Base-by-base conservation (phyloP, 2,329 filamentous ascomycete genomes). In the Stachybotrys chartarum region DNA sequence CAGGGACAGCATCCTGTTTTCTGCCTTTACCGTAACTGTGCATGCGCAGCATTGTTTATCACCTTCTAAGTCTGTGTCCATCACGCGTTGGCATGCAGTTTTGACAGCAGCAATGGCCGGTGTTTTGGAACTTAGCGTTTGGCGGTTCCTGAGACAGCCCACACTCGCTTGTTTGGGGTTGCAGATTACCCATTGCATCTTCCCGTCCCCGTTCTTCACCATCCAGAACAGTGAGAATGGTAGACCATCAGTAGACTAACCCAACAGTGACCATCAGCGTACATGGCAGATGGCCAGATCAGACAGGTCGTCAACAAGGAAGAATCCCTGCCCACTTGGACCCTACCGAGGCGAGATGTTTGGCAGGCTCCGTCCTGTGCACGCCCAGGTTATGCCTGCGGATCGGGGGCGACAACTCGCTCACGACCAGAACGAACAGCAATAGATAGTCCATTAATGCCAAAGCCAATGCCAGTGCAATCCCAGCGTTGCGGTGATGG, bases 71-170 rank as follows among this genome's bases (percentile, higher is more conserved):
- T 42, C 35, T 42, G 35, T 42, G 35, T 42, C 35, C 35, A 24
- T 24, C 24, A 24, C 24, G 24, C 24, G 24, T 42, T 42, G 35
- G 35, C 8, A 42, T 24, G 24, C 35, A 2, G 35, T 14, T 14
- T 42, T 42, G 35, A 42, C 35, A 42, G 35, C 35, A 42, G 14
- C 35, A 10, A 14, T 42, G 14, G 14, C 14, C 10, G 35, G 10
- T 10, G 8, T 14, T 42, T 12, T 12, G 45, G 45, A 17, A n/a
- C 3, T 17, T 17, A 17, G 50, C 35, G 50, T 18, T 17, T 52
- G 50, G 50, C 50, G 50, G 50, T 52, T 52, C 32, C 17, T 52
- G 50, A 52, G 32, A 44, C 50, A 52, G 16, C 32, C 50, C 14
- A 14, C 35, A 42, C 8, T 42, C 35, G 35, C 35, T 42, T 42